These are phyloP conservation scores for Skeletonema grethae DNA, from an alignment of 108 stramenopile genomes.

Conservation along the genomic window DNA sequence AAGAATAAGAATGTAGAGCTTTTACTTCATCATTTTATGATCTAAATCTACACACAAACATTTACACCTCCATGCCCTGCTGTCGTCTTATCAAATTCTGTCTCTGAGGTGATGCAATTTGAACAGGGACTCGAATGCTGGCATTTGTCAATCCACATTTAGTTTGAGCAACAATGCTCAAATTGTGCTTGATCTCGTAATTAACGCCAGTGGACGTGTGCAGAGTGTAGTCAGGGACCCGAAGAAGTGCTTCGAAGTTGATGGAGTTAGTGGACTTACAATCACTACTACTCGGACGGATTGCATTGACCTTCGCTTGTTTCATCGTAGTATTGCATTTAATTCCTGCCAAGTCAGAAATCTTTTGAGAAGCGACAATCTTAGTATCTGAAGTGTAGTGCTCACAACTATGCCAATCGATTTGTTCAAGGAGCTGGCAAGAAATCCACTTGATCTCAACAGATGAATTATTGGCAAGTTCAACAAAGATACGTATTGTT, in stretches of 20 bases:
- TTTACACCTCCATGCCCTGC: no score
- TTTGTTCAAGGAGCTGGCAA: neutral
- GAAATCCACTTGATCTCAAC: slow-evolving; percentile 10
- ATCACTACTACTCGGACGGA: neutral
- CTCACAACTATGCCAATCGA: neutral
- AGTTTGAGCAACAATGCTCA: slow-evolving; percentile 12
- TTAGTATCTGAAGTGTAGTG: neutral
- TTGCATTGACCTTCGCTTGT: neutral
- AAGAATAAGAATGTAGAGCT: no score
- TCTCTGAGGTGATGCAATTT: slow-evolving; percentile 5
- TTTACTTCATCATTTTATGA: no score
- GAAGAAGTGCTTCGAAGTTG: neutral
- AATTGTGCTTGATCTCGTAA: slow-evolving; percentile 3
- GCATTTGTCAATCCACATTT: neutral
- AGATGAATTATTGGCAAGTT: slow-evolving; percentile 3
- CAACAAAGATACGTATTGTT: slow-evolving; percentile 8
- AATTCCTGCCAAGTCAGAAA: neutral
- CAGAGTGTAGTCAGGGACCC: slow-evolving; percentile 4
- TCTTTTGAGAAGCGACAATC: neutral
- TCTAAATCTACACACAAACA: no score
- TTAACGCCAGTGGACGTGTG: slow-evolving; percentile 10
- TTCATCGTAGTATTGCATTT: neutral
- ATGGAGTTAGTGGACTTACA: neutral
- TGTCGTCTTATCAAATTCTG: no score
- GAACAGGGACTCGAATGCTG: slow-evolving; percentile 6